Evolutionary conservation across 768 basidiomycete species (phyloP).

Genomic region (Psilocybe cyanescens): DNA sequence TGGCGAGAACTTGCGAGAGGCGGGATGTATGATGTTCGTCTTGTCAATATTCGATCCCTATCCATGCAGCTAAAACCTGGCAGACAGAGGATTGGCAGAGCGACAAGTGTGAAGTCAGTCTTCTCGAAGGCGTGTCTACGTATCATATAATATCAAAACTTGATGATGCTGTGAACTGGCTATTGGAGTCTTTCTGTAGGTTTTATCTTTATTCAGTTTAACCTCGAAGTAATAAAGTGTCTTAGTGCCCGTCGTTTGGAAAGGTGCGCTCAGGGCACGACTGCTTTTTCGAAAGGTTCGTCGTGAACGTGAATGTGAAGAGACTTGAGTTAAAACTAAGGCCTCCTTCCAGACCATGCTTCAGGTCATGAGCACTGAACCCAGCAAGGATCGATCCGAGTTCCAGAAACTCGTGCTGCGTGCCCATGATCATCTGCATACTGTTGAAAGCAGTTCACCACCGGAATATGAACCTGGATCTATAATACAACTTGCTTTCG

Average conservation of each 20-base stretch:
- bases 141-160: slow-evolving; percentile 55
- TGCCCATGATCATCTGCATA: slow-evolving; percentile 44
- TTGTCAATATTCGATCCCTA: background rate
- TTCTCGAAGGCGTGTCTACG: slow-evolving; percentile 67
- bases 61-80: slow-evolving; percentile 18
- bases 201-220: background rate
- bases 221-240: background rate
- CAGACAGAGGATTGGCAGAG: slow-evolving; percentile 90
- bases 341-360: slow-evolving; percentile 43
- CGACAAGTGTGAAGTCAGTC: slow-evolving; percentile 83
- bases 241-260: slow-evolving; percentile 52
- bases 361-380: slow-evolving; percentile 49
- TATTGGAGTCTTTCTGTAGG: slow-evolving; percentile 50
- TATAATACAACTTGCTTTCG: slow-evolving; percentile 58
- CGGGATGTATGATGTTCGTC: slow-evolving; percentile 75
- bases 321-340: background rate
- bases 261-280: slow-evolving; percentile 52
- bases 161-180: slow-evolving; percentile 66
- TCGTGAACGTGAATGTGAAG: background rate
- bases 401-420: slow-evolving; percentile 40
- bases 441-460: slow-evolving; percentile 40
- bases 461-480: slow-evolving; percentile 46
- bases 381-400: slow-evolving; percentile 38
- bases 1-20: slow-evolving; percentile 85
- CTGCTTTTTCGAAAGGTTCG: slow-evolving; percentile 63